These are phyloP conservation scores for Mariannaea sp. DNA, from an alignment of 2,329 filamentous ascomycete genomes.

Conservation along the genomic window DNA sequence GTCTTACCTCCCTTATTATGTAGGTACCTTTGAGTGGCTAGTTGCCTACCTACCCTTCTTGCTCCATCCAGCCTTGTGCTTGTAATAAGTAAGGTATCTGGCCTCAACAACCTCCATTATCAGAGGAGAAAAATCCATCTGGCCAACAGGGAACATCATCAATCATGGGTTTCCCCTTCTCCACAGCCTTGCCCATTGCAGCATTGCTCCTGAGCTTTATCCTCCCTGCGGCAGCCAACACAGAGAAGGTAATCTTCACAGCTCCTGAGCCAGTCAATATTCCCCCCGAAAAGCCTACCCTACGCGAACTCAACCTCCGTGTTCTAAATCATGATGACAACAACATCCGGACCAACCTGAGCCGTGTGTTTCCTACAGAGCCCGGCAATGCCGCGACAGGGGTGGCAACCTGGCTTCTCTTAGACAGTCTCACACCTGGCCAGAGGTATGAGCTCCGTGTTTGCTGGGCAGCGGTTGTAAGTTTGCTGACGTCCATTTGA, in stretches of 20 bases:
- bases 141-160: neutral
- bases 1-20: neutral
- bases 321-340: slow-evolving; percentile 63
- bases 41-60: too few relatives aligned
- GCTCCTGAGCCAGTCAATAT: slow-evolving; percentile 65
- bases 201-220: slow-evolving; percentile 23
- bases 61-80: too few relatives aligned
- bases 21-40: too few relatives aligned
- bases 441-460: slow-evolving; percentile 89
- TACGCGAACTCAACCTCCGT: slow-evolving; percentile 65
- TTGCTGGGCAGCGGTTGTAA: slow-evolving; percentile 91
- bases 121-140: neutral
- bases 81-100: too few relatives aligned
- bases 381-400: slow-evolving; percentile 54
- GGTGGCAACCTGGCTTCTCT: slow-evolving; percentile 75
- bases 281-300: slow-evolving; percentile 45
- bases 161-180: slow-evolving; percentile 17
- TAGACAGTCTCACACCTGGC: slow-evolving; percentile 70
- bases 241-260: slow-evolving; percentile 89
- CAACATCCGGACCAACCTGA: slow-evolving; percentile 66
- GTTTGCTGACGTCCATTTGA: slow-evolving; percentile 42
- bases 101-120: neutral
- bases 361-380: slow-evolving; percentile 68
- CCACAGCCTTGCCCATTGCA: slow-evolving; percentile 10
- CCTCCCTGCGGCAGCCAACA: slow-evolving; percentile 63